Conservation (phyloP, 2,329 filamentous ascomycete genomes). For the Rutstroemia sydowiana region DNA sequence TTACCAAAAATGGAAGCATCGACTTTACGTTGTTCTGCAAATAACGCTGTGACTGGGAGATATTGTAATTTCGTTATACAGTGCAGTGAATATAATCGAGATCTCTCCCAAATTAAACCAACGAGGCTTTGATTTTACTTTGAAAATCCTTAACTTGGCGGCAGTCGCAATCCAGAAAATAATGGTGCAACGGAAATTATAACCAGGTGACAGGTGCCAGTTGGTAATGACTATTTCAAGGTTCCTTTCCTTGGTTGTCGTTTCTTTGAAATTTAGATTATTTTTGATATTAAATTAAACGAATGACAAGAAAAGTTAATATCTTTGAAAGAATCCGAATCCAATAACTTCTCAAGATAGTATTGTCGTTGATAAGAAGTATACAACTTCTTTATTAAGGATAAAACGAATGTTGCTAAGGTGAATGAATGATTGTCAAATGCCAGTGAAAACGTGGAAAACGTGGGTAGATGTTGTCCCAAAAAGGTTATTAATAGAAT, state of each 20-base stretch:
- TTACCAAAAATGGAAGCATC: conserved; percentile 2
- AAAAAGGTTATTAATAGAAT: not conserved
- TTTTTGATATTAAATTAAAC: no score
- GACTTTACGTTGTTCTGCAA: not conserved
- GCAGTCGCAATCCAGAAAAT: no score
- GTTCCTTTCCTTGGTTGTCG: not conserved
- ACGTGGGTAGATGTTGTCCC: not conserved
- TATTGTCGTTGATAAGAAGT: no score
- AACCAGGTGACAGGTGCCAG: no score
- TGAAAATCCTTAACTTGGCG: no score
- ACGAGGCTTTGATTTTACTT: not conserved
- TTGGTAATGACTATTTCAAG: not conserved
- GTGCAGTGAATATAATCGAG: not conserved
- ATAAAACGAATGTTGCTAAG: not conserved
- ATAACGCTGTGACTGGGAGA: not conserved
- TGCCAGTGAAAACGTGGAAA: not conserved
- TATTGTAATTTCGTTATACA: not conserved
- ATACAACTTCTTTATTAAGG: no score
- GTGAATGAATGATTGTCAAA: not conserved
- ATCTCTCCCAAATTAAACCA: not conserved
- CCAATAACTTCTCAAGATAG: no score
- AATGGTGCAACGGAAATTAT: no score
- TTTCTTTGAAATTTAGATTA: not conserved
- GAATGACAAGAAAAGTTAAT: no score
- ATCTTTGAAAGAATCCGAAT: no score